Evolutionary conservation across 345 rosid genomes (phyloP).

Genomic region (Reutealis trisperma): DNA sequence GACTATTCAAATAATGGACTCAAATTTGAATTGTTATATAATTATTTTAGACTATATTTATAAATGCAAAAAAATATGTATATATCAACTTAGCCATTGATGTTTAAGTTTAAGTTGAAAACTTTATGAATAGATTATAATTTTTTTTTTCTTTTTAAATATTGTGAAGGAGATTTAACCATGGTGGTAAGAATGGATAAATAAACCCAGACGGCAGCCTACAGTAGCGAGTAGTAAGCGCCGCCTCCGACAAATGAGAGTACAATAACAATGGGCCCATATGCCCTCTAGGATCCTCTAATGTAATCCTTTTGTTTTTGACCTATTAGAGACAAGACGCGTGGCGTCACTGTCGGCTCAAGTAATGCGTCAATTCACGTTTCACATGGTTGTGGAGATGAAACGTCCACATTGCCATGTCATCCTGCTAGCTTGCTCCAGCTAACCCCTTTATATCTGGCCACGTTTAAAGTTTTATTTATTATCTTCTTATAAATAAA

Average conservation of each 20-base stretch:
- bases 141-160: too few species aligned
- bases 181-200: too few species aligned
- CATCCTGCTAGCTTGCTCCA: constrained; percentile 14
- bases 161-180: too few species aligned
- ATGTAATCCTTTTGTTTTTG: background rate
- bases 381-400: constrained; percentile 30
- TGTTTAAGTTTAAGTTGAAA: too few species aligned
- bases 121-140: too few species aligned
- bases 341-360: constrained; percentile 26
- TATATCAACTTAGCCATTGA: too few species aligned
- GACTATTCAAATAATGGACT: too few species aligned
- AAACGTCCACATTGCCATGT: constrained; percentile 25
- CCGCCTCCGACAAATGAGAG: background rate
- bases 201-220: background rate
- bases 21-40: too few species aligned
- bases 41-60: too few species aligned
- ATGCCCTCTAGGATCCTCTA: background rate
- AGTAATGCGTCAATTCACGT: constrained; percentile 4
- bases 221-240: background rate
- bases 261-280: background rate
- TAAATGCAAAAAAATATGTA: too few species aligned
- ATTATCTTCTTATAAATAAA: background rate
- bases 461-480: constrained; percentile 13
- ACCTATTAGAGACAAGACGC: constrained; percentile 12
- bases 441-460: constrained; percentile 1